phyloP scores from a whole-genome alignment of 352 stramenopile species.

The Pythium myriotylum region DNA sequence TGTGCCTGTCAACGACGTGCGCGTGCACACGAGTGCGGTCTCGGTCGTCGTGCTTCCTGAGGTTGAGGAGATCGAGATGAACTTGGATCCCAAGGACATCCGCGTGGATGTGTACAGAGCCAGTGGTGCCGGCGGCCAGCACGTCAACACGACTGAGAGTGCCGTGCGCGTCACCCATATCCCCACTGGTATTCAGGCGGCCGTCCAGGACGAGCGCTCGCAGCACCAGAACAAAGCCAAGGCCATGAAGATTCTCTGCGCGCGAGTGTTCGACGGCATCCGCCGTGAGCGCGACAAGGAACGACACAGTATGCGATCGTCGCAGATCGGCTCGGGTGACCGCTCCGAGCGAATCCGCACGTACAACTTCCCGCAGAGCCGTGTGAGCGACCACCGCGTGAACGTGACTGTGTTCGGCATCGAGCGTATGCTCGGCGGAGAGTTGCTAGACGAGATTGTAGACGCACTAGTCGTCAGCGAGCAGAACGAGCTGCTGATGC shows the following conservation, averaged over 20 bases:
- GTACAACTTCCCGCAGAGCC: conserved; percentile 98
- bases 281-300: conserved; percentile 64
- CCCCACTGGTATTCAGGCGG: conserved; percentile 91
- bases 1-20: conserved; percentile 95
- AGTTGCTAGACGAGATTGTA: conserved; percentile 91
- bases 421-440: conserved; percentile 88
- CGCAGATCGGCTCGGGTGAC: conserved; percentile 95
- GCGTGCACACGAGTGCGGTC: conserved; percentile 97
- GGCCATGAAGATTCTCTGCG: conserved; percentile 96
- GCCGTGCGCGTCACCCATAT: conserved; percentile 97
- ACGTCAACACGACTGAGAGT: conserved; percentile 99
- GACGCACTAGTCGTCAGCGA: conserved; percentile 77
- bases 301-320: conserved; percentile 64
- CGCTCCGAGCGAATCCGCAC: conserved; percentile 97
- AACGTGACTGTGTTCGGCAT: conserved; percentile 90
- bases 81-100: conserved; percentile 95
- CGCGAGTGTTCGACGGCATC: conserved; percentile 95
- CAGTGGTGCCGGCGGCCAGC: conserved; percentile 96
- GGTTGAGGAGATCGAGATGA: conserved; percentile 80
- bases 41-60: conserved; percentile 97
- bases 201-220: conserved; percentile 94
- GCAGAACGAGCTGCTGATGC: conserved; percentile 74
- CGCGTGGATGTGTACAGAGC: conserved; percentile 97
- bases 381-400: conserved; percentile 95
- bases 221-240: conserved; percentile 99